Conservation (phyloP, 2,329 filamentous ascomycete genomes). For the Hypoxylon sp. region DNA sequence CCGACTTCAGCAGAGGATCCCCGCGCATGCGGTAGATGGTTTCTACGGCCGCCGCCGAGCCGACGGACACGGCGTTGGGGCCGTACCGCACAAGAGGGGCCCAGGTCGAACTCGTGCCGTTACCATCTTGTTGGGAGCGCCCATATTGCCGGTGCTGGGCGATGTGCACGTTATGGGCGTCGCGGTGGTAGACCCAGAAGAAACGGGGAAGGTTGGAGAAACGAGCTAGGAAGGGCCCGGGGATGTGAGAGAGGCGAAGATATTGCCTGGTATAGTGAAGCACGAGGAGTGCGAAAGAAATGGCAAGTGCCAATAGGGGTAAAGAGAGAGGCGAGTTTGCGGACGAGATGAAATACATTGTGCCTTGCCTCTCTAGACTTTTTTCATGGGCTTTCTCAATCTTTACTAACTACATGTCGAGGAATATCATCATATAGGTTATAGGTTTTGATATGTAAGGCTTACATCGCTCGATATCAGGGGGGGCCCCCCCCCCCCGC, state of each 20-base stretch:
- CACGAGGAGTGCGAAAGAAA: not conserved
- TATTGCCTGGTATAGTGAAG: conserved; percentile 6
- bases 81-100: conserved; percentile 25
- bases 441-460: too few relatives aligned
- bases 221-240: conserved; percentile 23
- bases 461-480: too few relatives aligned
- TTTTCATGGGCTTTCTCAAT: not conserved
- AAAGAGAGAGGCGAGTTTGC: not conserved
- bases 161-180: conserved; percentile 26
- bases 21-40: conserved; percentile 23
- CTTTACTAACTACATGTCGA: too few relatives aligned
- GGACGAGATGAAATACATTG: conserved; percentile 1
- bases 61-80: conserved; percentile 24
- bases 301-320: not conserved
- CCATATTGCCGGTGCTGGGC: conserved; percentile 19
- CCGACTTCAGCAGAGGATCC: conserved; percentile 28
- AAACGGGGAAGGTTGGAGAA: conserved; percentile 27
- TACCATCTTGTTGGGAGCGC: not conserved
- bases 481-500: too few relatives aligned
- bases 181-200: conserved; percentile 24
- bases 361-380: not conserved
- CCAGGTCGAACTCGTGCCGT: not conserved
- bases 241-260: conserved; percentile 28
- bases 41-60: conserved; percentile 12
- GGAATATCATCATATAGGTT: too few relatives aligned